These are phyloP conservation scores for Inga oerstediana DNA, from an alignment of 306 rosid genomes.

Conservation along the genomic window DNA sequence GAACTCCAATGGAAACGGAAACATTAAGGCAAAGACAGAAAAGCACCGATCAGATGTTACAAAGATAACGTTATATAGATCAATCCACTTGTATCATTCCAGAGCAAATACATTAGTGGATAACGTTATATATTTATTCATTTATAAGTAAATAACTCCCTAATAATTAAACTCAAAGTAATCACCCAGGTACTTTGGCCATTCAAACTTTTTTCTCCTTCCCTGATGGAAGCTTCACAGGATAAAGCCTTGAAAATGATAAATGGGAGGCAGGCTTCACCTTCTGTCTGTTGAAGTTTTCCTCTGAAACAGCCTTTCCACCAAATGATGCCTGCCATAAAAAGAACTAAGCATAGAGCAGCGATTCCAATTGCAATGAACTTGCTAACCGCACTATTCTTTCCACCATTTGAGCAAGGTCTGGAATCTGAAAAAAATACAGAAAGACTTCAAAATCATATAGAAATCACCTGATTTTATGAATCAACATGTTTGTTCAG, in stretches of 20 bases:
- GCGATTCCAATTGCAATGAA: slow-evolving; percentile 44
- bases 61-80: background rate
- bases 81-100: background rate
- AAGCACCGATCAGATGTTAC: background rate
- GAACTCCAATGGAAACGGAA: background rate
- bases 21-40: background rate
- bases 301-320: slow-evolving; percentile 50
- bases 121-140: no score
- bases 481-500: background rate
- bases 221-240: background rate
- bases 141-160: background rate
- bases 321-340: slow-evolving; percentile 54
- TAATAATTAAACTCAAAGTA: background rate
- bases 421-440: slow-evolving; percentile 43
- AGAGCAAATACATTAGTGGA: background rate
- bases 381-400: slow-evolving; percentile 34
- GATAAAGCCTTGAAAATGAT: slow-evolving; percentile 5
- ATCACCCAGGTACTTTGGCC: background rate
- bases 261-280: slow-evolving; percentile 25
- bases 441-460: background rate
- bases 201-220: slow-evolving; percentile 16
- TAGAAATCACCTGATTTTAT: background rate
- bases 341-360: slow-evolving; percentile 43
- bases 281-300: slow-evolving; percentile 36
- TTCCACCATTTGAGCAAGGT: slow-evolving; percentile 47